Conservation (phyloP, 345 rosid genomes). For the Boechera divaricarpa region DNA sequence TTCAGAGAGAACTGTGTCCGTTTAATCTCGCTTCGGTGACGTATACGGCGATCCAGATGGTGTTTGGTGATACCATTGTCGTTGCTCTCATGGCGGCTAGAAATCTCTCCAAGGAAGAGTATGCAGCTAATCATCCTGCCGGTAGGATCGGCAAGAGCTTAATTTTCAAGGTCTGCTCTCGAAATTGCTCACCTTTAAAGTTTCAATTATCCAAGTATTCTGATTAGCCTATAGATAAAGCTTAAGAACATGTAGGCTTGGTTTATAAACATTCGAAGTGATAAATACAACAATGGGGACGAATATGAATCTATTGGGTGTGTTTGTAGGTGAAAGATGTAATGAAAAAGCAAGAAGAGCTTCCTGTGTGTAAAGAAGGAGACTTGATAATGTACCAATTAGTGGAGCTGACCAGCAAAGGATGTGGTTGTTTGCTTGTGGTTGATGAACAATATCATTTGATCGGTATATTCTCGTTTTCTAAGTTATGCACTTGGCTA, state of each 20-base stretch:
- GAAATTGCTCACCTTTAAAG: not conserved
- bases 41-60: slow-evolving; percentile 97
- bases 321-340: slow-evolving; percentile 80
- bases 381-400: slow-evolving; percentile 94
- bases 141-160: slow-evolving; percentile 93
- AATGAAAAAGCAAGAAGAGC: slow-evolving; percentile 90
- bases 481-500: no score
- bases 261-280: not conserved
- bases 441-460: slow-evolving; percentile 63
- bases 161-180: slow-evolving; percentile 75
- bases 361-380: slow-evolving; percentile 85
- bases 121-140: slow-evolving; percentile 94
- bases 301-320: slow-evolving; percentile 7
- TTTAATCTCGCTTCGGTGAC: slow-evolving; percentile 96
- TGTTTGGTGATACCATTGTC: slow-evolving; percentile 96
- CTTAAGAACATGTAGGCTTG: not conserved
- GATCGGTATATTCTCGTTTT: slow-evolving; percentile 66
- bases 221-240: not conserved
- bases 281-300: not conserved
- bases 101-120: slow-evolving; percentile 79
- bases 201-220: not conserved
- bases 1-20: slow-evolving; percentile 87
- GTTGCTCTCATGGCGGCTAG: slow-evolving; percentile 92
- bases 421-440: slow-evolving; percentile 94
- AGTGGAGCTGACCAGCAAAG: slow-evolving; percentile 89